A percentile compares a stretch with the other conserved stretches of the same genome.
Evolutionary conservation across 768 basidiomycete genomes (phyloP).

Genomic region (Amyloporia xantha): DNA sequence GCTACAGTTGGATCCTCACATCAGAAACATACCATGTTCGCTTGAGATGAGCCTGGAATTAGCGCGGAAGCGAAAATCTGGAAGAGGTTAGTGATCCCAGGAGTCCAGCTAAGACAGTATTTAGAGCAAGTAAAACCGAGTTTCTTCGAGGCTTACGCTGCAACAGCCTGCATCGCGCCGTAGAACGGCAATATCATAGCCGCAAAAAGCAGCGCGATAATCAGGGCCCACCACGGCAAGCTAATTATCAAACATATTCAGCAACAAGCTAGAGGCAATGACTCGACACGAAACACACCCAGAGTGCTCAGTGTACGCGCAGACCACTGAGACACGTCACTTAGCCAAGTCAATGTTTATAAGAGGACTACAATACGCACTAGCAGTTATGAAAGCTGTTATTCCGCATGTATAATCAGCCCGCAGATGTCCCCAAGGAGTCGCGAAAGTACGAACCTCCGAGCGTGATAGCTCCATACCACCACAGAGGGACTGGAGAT

Average conservation of each 20-base stretch:
- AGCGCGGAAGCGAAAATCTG: conserved; percentile 46
- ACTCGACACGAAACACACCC: neutral
- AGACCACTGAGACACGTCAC: neutral
- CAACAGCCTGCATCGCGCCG: conserved; percentile 19
- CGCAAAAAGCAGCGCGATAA: conserved; percentile 46
- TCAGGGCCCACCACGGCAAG: conserved; percentile 46
- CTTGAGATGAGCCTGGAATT: conserved; percentile 41
- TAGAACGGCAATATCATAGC: conserved; percentile 45
- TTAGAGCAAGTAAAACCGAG: neutral
- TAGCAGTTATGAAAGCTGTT: neutral
- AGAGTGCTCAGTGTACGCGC: conserved; percentile 1
- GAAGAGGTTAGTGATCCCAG: conserved; percentile 23
- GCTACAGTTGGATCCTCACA: no score
- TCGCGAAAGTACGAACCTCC: neutral
- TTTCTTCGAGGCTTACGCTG: neutral
- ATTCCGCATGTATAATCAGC: neutral
- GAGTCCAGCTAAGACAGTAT: conserved; percentile 2
- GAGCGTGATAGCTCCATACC: neutral
- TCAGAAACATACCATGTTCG: conserved; percentile 38
- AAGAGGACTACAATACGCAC: neutral
- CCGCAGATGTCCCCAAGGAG: neutral
- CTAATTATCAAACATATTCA: conserved; percentile 10
- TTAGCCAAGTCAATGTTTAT: neutral
- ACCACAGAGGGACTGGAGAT: conserved; percentile 1
- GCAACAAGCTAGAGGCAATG: neutral